A percentile compares a stretch with the other conserved stretches of the same genome.
Conservation (phyloP, 2,329 filamentous ascomycete species). For the Cucurbitaria berberidis region DNA sequence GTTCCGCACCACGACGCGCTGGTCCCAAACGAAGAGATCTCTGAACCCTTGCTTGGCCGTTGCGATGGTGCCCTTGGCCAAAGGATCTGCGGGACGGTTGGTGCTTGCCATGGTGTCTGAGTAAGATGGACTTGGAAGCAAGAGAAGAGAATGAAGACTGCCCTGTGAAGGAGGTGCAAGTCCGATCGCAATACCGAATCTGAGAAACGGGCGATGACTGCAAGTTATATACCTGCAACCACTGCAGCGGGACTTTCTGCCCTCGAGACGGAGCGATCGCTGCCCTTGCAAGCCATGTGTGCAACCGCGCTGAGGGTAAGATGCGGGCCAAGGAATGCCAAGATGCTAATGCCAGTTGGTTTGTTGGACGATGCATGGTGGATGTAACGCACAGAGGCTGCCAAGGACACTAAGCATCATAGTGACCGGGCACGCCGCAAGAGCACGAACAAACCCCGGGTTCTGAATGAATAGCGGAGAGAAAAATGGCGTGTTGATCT, state of each 20-base stretch:
- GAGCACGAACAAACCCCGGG: slow-evolving; percentile 23
- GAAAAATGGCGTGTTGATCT: slow-evolving; percentile 27
- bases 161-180: slow-evolving; percentile 19
- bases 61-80: slow-evolving; percentile 69
- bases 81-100: slow-evolving; percentile 66
- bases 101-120: slow-evolving; percentile 35
- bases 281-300: slow-evolving; percentile 26
- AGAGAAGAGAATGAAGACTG: slow-evolving; percentile 5
- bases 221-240: slow-evolving; percentile 27
- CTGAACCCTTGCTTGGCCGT: slow-evolving; percentile 68
- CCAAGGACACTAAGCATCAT: slow-evolving; percentile 38
- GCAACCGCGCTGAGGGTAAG: slow-evolving; percentile 27
- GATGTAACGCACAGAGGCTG: slow-evolving; percentile 32
- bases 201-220: slow-evolving; percentile 7
- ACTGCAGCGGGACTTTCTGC: slow-evolving; percentile 10
- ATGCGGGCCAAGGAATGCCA: slow-evolving; percentile 42
- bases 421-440: slow-evolving; percentile 15
- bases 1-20: slow-evolving; percentile 71
- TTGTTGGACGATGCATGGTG: slow-evolving; percentile 22
- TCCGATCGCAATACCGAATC: slow-evolving; percentile 21
- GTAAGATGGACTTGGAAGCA: slow-evolving; percentile 5
- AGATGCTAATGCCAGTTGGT: slow-evolving; percentile 31
- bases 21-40: slow-evolving; percentile 76
- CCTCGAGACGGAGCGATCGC: slow-evolving; percentile 21
- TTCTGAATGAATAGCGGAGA: slow-evolving; percentile 10